Base-by-base conservation (phyloP, 805 yeast species). In the Zygosaccharomyces rouxii region DNA sequence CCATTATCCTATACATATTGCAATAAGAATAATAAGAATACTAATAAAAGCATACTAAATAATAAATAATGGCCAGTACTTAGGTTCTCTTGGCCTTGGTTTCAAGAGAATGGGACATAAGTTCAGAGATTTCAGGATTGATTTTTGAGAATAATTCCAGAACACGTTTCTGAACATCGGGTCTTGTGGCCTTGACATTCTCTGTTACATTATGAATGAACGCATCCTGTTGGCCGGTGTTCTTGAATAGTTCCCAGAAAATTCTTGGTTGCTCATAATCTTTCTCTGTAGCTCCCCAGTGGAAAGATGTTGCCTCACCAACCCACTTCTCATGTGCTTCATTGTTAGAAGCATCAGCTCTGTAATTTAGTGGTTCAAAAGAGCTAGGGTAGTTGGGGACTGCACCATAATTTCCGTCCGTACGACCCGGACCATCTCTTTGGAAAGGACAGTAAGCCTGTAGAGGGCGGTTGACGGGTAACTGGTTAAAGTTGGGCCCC, bases 201-300 rank as follows among this genome's bases (percentile, higher is more conserved):
- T 68, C 80, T 23, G 88, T 78, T 52, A 86, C 72, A 64, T 85
- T 85, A 68, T 79, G 80, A 47, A 83, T 80, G 58, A 86, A 75
- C 54, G 84, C 76, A 57, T 75, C 78, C 68, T 83, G 89, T 69
- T 82, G 88, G 62, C 82, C 80, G 30, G 82, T 76, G 56, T 77
- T 73, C 64, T 67, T 79, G 51, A 81, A 76, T 35, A 81, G 84
- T 49, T 81, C 71, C 83, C 84, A 85, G 62, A 85, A 76, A 31
- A 67, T 79, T 47, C 77, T 67, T 49, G 88, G 81, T 68, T 84
- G 89, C 56, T 67, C 73, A 67, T 69, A 85, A 68, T 85, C 88
- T 53, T 67, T 71, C 42, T 72, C 81, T 38, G 74, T 76, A 33
- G 61, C 63, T 51, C 56, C 74, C 89, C 89, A 84, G 71, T 83